Evolutionary conservation across 108 stramenopile genomes (phyloP), one percentile per base, ranked within the genome.

Genomic region (Cylindrotheca fusiformis): DNA sequence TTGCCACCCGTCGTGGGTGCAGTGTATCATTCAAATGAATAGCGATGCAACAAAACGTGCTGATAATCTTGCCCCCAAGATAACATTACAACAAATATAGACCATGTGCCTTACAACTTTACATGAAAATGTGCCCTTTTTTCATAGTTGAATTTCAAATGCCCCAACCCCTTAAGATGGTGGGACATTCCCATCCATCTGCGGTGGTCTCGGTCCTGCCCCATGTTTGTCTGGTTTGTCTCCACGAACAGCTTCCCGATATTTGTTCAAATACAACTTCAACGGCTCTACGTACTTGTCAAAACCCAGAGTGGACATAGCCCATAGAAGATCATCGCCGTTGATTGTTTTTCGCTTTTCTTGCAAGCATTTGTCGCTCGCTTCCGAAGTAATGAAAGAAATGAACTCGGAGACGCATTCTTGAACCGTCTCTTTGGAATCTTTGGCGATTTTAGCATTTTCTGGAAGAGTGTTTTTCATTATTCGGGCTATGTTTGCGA

Each of bases 271-370:
- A 83, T 99, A 99, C 10, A 97, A 36, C 76, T 97, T 97, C 27
- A 99, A 78, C 5, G 98, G 98, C 65, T 99, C 97, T 21, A 98
- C 97, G 69, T 99, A 98, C 67, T 96, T 93, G 64, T 99, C 99
- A 69, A 99, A 99, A 22, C 99, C 99, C 32, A 99, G 73, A 2
- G 97, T 97, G 55, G 90, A 92, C 98, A 99, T 97, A 32, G 99
- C 99, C 97, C 96, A 97, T 0, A 99, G 57, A 44, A 99, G 68
- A 69, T 99, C 99, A 60, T 99, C 98, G 26, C 98, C 99, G 74
- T 97, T 99, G 78, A 99, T 99, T 5, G 98, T 99, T 83, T 99
- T 99, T 6, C 99, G 75, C 71, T 98, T 98, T 77, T 99, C 98
- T 64, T 97, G 95, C 67, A 95, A 81, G 70, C 98, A 98, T 60